Base-by-base conservation (phyloP, 768 basidiomycete species). In the Heimioporus sp. region DNA sequence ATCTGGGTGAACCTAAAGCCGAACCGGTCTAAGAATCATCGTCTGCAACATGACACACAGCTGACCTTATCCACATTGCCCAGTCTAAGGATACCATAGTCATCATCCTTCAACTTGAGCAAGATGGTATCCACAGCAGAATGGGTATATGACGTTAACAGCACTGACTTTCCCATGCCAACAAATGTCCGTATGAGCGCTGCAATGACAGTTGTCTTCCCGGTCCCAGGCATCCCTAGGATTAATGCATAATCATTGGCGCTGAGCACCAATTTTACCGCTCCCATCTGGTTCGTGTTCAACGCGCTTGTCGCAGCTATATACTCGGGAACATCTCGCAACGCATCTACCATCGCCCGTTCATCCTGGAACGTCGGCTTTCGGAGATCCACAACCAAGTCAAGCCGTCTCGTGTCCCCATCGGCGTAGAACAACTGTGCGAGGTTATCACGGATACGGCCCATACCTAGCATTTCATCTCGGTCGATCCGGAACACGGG, bases 121-220 rank as follows among this genome's bases (percentile, higher is more conserved):
- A 99, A 63, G 62, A 98, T 96, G n/a, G 87, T 98, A 60, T 99
- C 97, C 42, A 99, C 97, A 0, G 97, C 96, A 13, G 95, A 97
- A 73, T 99, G 97, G 2, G 97, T 99, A 67, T 98, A 97, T 41
- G 90, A 91, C 8, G 90, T 90, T 54, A 98, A 70, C 21, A 99
- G 71, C 6, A 98, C 90, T 0, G 81, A 90, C 75, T 97, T 95
- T 8, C 92, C 91, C 71, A 83, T 74, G 36, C 70, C 78, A 2
- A 94, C 92, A 13, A 98, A 71, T 43, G 79, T 79, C 60, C 82
- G 79, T 64, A 98, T 94, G 43, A 97, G 80, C 31, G 91, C 86
- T 1, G 90, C 92, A 54, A 97, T 89, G 5, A 97, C 89, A 1
- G 93, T 96, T 39, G 96, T 97, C 72, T 99, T 99, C 9, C 97